phyloP scores from a whole-genome alignment of 371 early-diverging fungal species.

The Aphelidium insulamus region DNA sequence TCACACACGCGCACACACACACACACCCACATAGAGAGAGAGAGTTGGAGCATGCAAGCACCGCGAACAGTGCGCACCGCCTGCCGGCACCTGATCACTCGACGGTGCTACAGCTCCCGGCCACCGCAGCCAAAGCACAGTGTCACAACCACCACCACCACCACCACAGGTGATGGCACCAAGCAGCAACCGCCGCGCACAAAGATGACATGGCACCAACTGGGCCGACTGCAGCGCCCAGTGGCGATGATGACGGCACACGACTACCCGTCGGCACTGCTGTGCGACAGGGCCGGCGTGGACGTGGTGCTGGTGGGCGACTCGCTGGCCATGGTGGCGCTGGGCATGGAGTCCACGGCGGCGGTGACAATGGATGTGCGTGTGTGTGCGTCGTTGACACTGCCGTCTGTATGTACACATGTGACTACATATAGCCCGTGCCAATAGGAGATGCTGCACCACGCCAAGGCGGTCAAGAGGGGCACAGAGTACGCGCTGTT shows the following conservation, averaged over 20 bases:
- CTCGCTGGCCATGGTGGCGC: slow-evolving; percentile 81
- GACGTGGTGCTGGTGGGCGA: slow-evolving; percentile 86
- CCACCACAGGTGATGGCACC: too few species aligned
- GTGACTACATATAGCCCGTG: not conserved
- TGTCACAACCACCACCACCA: too few species aligned
- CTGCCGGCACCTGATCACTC: too few species aligned
- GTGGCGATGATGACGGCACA: slow-evolving; percentile 52
- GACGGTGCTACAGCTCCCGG: too few species aligned
- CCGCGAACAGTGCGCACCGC: too few species aligned
- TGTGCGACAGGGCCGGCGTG: slow-evolving; percentile 54
- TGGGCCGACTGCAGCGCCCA: not conserved
- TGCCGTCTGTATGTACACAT: not conserved
- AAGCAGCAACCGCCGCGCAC: not conserved
- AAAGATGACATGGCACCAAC: slow-evolving; percentile 3
- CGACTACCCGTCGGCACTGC: slow-evolving; percentile 71
- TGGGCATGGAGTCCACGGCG: slow-evolving; percentile 68
- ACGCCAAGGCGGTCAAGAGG: slow-evolving; percentile 66
- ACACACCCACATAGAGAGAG: too few species aligned
- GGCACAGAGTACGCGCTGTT: slow-evolving; percentile 50
- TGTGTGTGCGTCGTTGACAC: not conserved
- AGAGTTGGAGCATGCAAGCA: too few species aligned
- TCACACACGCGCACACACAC: too few species aligned
- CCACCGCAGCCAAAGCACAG: too few species aligned
- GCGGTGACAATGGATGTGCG: slow-evolving; percentile 62
- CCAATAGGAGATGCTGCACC: slow-evolving; percentile 77